Percentiles rank a stretch among this genome's conserved stretches.
phyloP scores from a whole-genome alignment of 306 rosid genomes.

The Prosopis cineraria region DNA sequence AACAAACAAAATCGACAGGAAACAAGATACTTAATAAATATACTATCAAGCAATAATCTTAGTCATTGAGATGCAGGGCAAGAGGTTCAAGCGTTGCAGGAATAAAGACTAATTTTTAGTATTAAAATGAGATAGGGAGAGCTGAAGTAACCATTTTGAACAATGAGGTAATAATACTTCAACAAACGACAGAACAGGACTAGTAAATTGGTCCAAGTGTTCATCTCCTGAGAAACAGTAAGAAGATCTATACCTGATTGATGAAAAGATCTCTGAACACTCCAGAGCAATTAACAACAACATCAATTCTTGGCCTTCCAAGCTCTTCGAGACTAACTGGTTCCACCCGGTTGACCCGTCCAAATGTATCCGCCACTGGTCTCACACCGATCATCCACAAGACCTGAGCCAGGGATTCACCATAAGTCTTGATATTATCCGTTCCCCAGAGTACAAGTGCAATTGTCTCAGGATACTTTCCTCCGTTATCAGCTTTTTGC shows the following conservation, averaged over 20 bases:
- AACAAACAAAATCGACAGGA: neutral
- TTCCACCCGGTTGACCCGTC: constrained; percentile 90
- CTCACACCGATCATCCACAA: constrained; percentile 95
- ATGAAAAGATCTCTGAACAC: constrained; percentile 98
- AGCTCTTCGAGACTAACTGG: constrained; percentile 89
- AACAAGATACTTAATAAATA: neutral
- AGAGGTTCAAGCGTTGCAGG: too few species aligned
- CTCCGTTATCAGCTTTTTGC: constrained; percentile 52
- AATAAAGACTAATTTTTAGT: too few species aligned
- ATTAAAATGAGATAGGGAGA: too few species aligned
- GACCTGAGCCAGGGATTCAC: constrained; percentile 96
- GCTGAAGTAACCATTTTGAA: neutral
- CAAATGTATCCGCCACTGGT: constrained; percentile 82
- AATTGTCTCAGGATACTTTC: constrained; percentile 82
- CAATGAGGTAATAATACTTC: neutral
- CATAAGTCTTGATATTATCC: constrained; percentile 92
- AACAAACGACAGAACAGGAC: neutral
- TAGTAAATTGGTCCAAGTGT: constrained; percentile 4
- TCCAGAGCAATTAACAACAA: constrained; percentile 96
- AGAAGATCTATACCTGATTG: constrained; percentile 73
- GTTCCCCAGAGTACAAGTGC: constrained; percentile 99
- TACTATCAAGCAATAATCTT: neutral
- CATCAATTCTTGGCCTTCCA: constrained; percentile 98
- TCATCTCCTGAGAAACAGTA: neutral
- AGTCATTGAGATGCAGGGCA: too few species aligned